Base-by-base conservation (phyloP, 1,139 yeast species). In the Pichia sp. region DNA sequence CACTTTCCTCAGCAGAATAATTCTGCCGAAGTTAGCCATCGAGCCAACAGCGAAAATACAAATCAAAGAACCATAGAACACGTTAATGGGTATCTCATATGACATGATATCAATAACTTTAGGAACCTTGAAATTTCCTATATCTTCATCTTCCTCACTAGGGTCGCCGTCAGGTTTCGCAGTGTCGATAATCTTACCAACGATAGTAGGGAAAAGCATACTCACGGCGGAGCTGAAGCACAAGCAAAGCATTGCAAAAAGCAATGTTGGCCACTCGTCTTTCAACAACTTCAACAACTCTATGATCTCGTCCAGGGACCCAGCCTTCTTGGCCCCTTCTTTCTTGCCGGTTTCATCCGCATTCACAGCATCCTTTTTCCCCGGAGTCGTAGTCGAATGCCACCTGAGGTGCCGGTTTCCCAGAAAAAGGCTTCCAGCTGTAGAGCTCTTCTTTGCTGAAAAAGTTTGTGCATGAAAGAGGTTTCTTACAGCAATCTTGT, bases 21-120 rank as follows among this genome's bases (percentile, higher is more conserved):
- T 70, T 60, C 85, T 70, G 10, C 83, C 83, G 62, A 76, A 79
- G 62, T 81, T 81, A 16, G 84, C 77, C 15, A 71, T 38, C 1
- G 83, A 76, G 1, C 84, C 84, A 4, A 74, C 61, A 0, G 73
- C 62, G 63, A 81, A 81, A 11, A 80, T 63, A 2, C 68, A 69
- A 4, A 65, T 64, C 26, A 66, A 57, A 6, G 67, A 67, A 2
- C 59, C 57, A 53, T 68, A 70, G 50, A 70, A 68, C 40, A 51
- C 57, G 45, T 51, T 55, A 49, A 62, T 58, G 10, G 72, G 64
- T 16, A 68, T 53, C 1, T 65, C 62, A 23, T 57, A 52, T 13
- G 60, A 54, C 6, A 66, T 29, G 2, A 69, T 46, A 3, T 59
- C 59, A 26, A 68, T 65, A 1, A 59, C 59, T 1, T 53, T 44